Conservation (phyloP, 805 yeast genomes). For the Lipomyces yamanashiensis region DNA sequence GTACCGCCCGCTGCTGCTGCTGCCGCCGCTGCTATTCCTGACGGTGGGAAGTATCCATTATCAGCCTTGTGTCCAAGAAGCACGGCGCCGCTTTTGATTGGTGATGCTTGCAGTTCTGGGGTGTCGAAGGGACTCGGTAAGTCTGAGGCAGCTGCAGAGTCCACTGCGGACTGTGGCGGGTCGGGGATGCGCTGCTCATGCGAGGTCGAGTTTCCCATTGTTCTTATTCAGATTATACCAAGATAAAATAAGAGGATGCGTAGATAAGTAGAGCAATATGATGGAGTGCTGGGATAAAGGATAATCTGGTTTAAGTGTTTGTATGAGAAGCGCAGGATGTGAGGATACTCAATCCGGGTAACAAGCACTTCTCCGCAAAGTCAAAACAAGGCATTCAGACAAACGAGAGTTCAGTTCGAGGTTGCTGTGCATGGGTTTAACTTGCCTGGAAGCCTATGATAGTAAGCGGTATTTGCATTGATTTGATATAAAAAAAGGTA, state of each 20-base stretch:
- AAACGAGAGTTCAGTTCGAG: too few relatives aligned
- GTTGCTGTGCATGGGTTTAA: too few relatives aligned
- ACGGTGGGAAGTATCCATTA: slow-evolving; percentile 2
- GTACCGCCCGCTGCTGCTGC: not conserved
- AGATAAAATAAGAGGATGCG: not conserved
- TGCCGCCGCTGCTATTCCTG: not conserved
- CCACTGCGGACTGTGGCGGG: slow-evolving; percentile 14
- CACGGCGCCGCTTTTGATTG: not conserved
- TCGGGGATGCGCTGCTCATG: slow-evolving; percentile 23
- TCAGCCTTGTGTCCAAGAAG: not conserved
- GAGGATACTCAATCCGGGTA: too few relatives aligned
- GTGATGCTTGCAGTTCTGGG: not conserved
- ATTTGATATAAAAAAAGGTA: too few relatives aligned
- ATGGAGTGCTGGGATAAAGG: not conserved
- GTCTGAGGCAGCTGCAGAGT: slow-evolving; percentile 16
- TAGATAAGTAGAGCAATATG: not conserved
- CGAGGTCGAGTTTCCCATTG: slow-evolving; percentile 36
- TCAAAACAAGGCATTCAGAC: too few relatives aligned
- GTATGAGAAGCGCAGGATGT: not conserved
- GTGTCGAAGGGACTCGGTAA: slow-evolving; percentile 6
- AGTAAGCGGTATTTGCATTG: too few relatives aligned
- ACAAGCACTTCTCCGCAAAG: too few relatives aligned
- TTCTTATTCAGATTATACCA: not conserved
- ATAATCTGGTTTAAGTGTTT: not conserved
- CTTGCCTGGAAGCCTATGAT: too few relatives aligned